phyloP scores from a whole-genome alignment of 768 basidiomycete genomes.

The Leucosporidium creatinivorum region DNA sequence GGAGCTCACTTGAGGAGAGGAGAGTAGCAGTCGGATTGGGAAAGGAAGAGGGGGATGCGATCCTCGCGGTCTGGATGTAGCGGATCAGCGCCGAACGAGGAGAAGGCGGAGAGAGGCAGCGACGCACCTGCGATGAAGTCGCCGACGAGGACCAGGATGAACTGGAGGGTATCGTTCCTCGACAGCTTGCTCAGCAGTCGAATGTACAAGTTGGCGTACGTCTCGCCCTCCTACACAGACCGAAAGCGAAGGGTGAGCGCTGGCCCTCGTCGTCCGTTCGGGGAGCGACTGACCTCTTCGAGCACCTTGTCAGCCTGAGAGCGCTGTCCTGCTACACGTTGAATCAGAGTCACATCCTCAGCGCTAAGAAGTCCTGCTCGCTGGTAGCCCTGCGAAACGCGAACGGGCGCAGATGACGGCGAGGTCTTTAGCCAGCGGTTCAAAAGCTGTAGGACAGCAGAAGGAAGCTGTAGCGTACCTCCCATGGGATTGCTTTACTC shows the following conservation, averaged over 20 bases:
- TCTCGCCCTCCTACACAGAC: constrained; percentile 65
- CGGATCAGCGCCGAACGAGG: not conserved
- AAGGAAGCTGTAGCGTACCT: constrained; percentile 53
- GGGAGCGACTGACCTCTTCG: constrained; percentile 19
- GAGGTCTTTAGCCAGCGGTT: not conserved
- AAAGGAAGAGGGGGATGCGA: constrained; percentile 62
- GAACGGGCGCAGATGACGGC: not conserved
- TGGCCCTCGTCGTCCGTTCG: not conserved
- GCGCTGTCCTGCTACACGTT: constrained; percentile 73
- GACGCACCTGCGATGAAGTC: constrained; percentile 74
- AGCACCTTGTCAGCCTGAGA: constrained; percentile 44
- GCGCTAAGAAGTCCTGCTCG: constrained; percentile 80
- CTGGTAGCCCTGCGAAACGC: constrained; percentile 69
- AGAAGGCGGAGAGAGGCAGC: not conserved
- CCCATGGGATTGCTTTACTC: constrained; percentile 90
- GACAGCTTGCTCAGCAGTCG: constrained; percentile 78
- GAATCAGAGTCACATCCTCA: constrained; percentile 79
- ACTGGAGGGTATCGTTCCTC: constrained; percentile 79
- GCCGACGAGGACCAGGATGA: constrained; percentile 73
- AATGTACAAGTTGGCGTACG: constrained; percentile 82
- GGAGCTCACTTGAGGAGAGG: constrained; percentile 62
- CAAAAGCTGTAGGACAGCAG: not conserved
- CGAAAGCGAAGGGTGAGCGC: not conserved
- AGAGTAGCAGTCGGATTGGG: constrained; percentile 67
- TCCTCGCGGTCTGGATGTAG: constrained; percentile 67